These are phyloP conservation scores for Vitis rotundifolia DNA, from an alignment of 164 flowering plant species.

Conservation along the genomic window DNA sequence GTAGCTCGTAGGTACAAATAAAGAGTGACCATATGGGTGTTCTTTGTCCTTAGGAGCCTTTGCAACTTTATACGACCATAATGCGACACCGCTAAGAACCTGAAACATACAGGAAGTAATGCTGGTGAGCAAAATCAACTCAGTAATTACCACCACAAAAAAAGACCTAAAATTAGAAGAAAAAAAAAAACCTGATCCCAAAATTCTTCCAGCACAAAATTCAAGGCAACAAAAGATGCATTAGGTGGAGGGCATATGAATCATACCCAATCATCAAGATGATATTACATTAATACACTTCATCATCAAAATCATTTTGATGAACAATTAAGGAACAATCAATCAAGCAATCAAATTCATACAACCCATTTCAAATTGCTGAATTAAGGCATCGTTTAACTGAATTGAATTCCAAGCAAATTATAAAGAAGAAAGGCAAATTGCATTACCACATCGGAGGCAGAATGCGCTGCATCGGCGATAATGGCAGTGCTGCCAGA, in stretches of 20 bases:
- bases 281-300: not conserved
- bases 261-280: not conserved
- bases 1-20: conserved; percentile 50
- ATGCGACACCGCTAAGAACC: conserved; percentile 93
- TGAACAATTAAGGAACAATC: too few relatives aligned
- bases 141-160: not conserved
- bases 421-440: not conserved
- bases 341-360: too few relatives aligned
- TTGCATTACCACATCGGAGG: conserved; percentile 77
- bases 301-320: not conserved
- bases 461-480: conserved; percentile 94
- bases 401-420: not conserved
- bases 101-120: conserved; percentile 28
- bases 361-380: too few relatives aligned
- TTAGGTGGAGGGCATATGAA: not conserved
- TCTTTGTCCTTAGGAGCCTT: conserved; percentile 93
- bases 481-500: conserved; percentile 92
- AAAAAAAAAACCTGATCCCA: not conserved
- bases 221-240: not conserved
- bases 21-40: conserved; percentile 95
- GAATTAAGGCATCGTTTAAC: too few relatives aligned
- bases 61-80: conserved; percentile 78
- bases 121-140: not conserved
- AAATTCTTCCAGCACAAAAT: not conserved
- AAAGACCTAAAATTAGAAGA: not conserved